Evolutionary conservation across 1,284 basidiomycete genomes (phyloP), one percentile per base, ranked within the genome.

Genomic region (Tylopilus orsonianus): DNA sequence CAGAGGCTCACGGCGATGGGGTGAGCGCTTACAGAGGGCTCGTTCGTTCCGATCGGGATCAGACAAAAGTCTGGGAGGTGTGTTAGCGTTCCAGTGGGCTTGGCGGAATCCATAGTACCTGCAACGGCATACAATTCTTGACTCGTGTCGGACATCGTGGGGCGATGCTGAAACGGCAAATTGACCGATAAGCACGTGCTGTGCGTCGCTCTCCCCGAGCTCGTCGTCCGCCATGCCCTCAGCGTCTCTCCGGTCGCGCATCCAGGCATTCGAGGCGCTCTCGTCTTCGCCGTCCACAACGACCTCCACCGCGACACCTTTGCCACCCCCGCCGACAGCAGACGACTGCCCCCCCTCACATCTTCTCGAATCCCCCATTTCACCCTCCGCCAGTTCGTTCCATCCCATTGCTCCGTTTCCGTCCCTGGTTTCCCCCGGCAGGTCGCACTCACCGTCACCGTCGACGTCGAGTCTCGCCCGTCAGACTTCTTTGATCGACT

Each of bases 1-100:
- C 14, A 32, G 32, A 16, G 29, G 8, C 5, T 5, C 2, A 4
- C 18, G 12, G 4, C 8, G 2, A 29, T 16, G n/a, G 9, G 18
- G 30, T 6, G 33, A 44, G 5, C 8, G 45, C 52, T 44, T 58
- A 87, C 88, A 13, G 89, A 91, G 16, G 86, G 70, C 42, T 83
- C 79, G 8, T 66, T 78, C 1, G 83, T 87, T 48, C 89, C 89
- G 54, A 92, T 85, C 14, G 90, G 89, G 48, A 92, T 81, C 23
- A 92, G 78, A 60, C 90, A 93, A 61, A 93, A 91, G 66, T 93
- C 90, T 88, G 46, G 27, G 37, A 20, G 26, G 23, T 9, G 14
- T n/a, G 41, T 49, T 19, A 53, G 29, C 5, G 9, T 23, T 16
- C 12, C 9, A 27, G 13, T 3, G 30, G 14, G 12, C 10, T 22